Conservation (phyloP, 2,329 filamentous ascomycete species). For the Fusarium chuoi region DNA sequence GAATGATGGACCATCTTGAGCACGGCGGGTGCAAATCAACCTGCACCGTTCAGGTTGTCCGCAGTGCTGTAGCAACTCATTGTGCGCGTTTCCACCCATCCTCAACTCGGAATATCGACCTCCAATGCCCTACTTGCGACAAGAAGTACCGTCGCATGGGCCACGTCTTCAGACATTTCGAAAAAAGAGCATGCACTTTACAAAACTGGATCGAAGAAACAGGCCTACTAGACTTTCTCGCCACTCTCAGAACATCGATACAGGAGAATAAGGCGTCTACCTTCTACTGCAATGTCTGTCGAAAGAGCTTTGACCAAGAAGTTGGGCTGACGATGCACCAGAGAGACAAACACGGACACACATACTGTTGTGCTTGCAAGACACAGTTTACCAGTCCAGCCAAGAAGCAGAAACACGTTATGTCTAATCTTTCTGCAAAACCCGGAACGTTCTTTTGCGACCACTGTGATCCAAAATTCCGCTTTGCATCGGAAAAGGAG, state of each 20-base stretch:
- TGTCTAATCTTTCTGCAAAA: neutral
- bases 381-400: neutral
- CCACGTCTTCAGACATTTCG: rapidly evolving
- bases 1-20: neutral
- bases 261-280: neutral
- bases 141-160: rapidly evolving
- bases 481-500: neutral
- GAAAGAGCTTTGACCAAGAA: neutral
- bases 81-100: neutral
- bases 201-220: neutral
- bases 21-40: rapidly evolving
- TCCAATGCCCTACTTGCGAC: neutral
- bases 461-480: neutral
- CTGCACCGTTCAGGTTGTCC: neutral
- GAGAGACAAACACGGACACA: rapidly evolving
- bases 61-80: neutral
- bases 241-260: neutral
- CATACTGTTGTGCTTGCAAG: neutral
- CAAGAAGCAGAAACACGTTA: neutral
- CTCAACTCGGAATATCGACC: neutral
- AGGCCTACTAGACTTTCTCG: neutral
- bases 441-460: neutral
- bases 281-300: neutral
- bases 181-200: neutral
- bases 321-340: rapidly evolving